phyloP scores from a whole-genome alignment of 176 grass and related monocot genomes.

The Triticum aestivum region DNA sequence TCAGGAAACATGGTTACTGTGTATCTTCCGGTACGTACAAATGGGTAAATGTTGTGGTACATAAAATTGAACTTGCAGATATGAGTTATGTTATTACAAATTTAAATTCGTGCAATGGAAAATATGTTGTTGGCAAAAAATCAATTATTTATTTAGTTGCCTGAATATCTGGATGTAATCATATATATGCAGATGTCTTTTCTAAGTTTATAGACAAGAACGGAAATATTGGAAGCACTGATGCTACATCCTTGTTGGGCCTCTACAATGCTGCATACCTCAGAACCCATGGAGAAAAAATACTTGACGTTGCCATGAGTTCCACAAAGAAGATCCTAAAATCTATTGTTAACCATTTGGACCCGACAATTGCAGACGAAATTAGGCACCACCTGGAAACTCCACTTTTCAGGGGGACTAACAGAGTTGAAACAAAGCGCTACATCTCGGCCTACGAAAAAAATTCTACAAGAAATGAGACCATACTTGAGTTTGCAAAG shows the following conservation, averaged over 20 bases:
- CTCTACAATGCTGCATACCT: constrained; percentile 40
- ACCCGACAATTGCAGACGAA: background rate
- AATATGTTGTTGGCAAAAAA: background rate
- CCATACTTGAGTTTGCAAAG: constrained; percentile 27
- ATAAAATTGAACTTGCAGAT: background rate
- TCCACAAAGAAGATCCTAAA: background rate
- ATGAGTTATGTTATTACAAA: background rate
- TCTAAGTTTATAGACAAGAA: background rate
- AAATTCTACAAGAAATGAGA: background rate
- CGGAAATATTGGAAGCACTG: background rate
- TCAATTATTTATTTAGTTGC: background rate
- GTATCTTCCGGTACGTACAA: background rate
- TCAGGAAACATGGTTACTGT: background rate
- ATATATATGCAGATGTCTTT: background rate
- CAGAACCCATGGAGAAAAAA: background rate
- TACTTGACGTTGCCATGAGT: constrained; percentile 13
- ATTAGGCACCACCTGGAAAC: background rate
- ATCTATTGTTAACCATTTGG: background rate
- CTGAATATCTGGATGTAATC: background rate
- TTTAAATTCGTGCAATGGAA: background rate
- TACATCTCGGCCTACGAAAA: constrained; percentile 32
- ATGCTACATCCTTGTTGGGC: constrained; percentile 14
- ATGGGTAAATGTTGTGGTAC: background rate
- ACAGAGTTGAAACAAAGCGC: constrained; percentile 21
- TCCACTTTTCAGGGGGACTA: constrained; percentile 19